Evolutionary conservation across 129 eudicot genomes (phyloP), one percentile per base, ranked within the genome.

Genomic region (Escallonia herrerae): DNA sequence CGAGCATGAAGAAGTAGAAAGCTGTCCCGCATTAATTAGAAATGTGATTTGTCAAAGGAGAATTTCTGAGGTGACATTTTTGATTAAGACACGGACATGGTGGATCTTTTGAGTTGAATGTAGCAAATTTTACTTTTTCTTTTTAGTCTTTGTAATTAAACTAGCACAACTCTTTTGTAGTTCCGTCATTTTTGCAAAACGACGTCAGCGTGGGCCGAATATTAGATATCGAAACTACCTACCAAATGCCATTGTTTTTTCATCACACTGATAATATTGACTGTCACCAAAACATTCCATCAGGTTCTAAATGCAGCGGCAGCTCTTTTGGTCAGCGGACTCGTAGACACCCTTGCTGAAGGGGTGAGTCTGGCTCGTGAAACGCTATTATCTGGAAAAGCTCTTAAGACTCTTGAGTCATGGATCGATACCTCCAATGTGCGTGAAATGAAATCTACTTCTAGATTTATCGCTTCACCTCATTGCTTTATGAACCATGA

Each of bases 241-340:
- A 37, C 8, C 39, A 14, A 40, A 39, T 38, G 8, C 33, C 68
- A 15, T 13, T 14, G 5, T 55, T 4, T 10, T 41, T 67, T 0
- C 5, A 40, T 55, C 41, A 13, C 8, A 12, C 39, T 58, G 33
- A 40, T 60, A 62, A 13, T 71, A 42, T 22, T 13, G 4, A 43
- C 55, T 43, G 46, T 38, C 22, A 13, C 14, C 38, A 11, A 46
- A 57, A 58, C 60, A 48, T 44, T 52, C 41, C 47, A 52, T 74
- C 76, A 90, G 97, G 95, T 84, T 64, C 82, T 90, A 41, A 90
- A 90, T 69, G 95, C 97, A 5, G 97, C 86, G 50, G 95, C 95
- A 38, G 91, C 97, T 37, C 81, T 90, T 22, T 77, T 86, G 77
- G 97, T 87, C 12, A 74, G 93, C 64, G 95, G 97, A 52, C 62